Evolutionary conservation across 1,139 yeast species (phyloP).

Genomic region (Zygoascus sp.): DNA sequence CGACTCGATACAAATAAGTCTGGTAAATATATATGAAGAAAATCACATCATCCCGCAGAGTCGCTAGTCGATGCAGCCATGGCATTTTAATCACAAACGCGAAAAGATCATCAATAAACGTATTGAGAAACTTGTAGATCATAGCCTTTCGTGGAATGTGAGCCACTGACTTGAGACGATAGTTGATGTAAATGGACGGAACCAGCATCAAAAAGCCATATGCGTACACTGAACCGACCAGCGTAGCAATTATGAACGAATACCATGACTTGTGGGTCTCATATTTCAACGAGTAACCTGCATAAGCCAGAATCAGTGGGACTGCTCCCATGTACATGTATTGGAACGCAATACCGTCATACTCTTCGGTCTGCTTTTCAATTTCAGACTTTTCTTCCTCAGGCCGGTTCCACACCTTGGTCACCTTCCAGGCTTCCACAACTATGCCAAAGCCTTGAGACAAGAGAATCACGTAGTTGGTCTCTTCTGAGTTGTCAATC

Average conservation of each 20-base stretch:
- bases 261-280: conserved; percentile 42
- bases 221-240: conserved; percentile 42
- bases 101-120: conserved; percentile 41
- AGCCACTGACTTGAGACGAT: conserved; percentile 41
- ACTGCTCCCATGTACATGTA: conserved; percentile 37
- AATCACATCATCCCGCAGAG: conserved; percentile 40
- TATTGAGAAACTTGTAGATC: conserved; percentile 41
- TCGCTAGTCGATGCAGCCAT: conserved; percentile 39
- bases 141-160: conserved; percentile 41
- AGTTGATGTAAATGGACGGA: conserved; percentile 41
- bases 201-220: conserved; percentile 41
- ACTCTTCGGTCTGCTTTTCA: conserved; percentile 40
- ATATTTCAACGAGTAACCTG: conserved; percentile 37
- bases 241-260: conserved; percentile 38
- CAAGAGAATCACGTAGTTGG: conserved; percentile 38
- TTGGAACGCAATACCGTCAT: conserved; percentile 40
- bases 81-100: conserved; percentile 42
- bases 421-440: conserved; percentile 43
- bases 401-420: conserved; percentile 37
- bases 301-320: conserved; percentile 39
- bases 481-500: conserved; percentile 39
- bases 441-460: conserved; percentile 40
- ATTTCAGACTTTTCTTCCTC: conserved; percentile 37
- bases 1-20: conserved; percentile 40
- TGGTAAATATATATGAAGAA: conserved; percentile 40